These are phyloP conservation scores for Apiosordaria backusii DNA, from an alignment of 495 filamentous ascomycete genomes.

Conservation along the genomic window DNA sequence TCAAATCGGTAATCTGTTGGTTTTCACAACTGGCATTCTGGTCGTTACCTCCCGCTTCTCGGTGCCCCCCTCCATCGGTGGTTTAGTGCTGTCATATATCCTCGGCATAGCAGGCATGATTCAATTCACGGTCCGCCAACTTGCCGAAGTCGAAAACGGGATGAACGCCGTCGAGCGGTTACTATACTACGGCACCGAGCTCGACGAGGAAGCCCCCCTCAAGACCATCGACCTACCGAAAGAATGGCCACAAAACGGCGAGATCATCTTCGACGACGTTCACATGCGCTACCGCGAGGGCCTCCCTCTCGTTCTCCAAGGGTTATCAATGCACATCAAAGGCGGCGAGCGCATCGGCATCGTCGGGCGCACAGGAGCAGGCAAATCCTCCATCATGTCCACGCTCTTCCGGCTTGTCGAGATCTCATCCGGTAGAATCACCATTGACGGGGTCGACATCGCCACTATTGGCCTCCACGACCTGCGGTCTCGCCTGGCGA, in stretches of 20 bases:
- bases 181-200: conserved; percentile 81
- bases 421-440: conserved; percentile 75
- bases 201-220: conserved; percentile 85
- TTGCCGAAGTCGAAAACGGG: conserved; percentile 94
- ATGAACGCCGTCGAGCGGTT: conserved; percentile 96
- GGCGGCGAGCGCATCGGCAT: conserved; percentile 92
- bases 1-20: conserved; percentile 72
- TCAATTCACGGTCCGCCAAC: conserved; percentile 89
- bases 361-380: conserved; percentile 89
- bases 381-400: conserved; percentile 92
- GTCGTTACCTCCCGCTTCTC: conserved; percentile 93
- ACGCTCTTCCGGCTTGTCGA: conserved; percentile 89
- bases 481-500: conserved; percentile 81
- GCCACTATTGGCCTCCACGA: conserved; percentile 78
- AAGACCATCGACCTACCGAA: conserved; percentile 63
- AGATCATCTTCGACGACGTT: conserved; percentile 79
- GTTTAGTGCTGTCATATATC: conserved; percentile 88
- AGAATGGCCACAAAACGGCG: conserved; percentile 79
- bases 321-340: conserved; percentile 68
- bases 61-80: conserved; percentile 77
- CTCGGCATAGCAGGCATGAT: conserved; percentile 93
- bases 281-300: conserved; percentile 86
- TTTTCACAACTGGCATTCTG: conserved; percentile 83
- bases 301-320: conserved; percentile 79
- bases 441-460: conserved; percentile 89